Evolutionary conservation across 2,329 filamentous ascomycete species (phyloP).

Genomic region (Phialophora verrucosa): DNA sequence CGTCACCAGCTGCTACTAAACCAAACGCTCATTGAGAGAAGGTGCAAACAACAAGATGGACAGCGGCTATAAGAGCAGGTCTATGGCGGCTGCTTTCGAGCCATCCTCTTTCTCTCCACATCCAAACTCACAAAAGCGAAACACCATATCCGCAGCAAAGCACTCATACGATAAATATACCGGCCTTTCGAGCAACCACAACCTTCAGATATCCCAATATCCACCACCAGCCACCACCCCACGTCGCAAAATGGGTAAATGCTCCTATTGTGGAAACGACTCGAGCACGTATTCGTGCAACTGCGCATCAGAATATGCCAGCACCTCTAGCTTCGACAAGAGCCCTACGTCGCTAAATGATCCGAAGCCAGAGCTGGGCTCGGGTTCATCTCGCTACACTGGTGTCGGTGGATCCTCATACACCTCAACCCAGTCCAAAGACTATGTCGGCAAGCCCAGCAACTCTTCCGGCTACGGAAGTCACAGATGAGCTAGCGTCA

Average conservation of each 20-base stretch:
- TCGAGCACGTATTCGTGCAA: conserved; percentile 11
- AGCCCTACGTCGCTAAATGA: conserved; percentile 14
- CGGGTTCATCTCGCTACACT: conserved; percentile 5
- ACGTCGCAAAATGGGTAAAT: conserved; percentile 14
- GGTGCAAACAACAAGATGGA: conserved; percentile 10
- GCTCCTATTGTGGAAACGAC: conserved; percentile 15
- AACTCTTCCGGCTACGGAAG: conserved; percentile 7
- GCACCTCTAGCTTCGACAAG: conserved; percentile 14
- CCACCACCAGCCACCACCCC: neutral
- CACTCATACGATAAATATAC: neutral
- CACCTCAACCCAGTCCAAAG: conserved; percentile 1
- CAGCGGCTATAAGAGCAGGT: conserved; percentile 3
- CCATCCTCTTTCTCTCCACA: conserved; percentile 1
- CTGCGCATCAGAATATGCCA: conserved; percentile 14
- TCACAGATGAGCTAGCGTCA: neutral
- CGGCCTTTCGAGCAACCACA: neutral
- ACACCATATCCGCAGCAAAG: conserved; percentile 1
- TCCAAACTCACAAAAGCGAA: neutral
- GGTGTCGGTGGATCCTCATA: neutral
- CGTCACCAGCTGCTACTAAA: neutral
- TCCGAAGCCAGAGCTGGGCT: conserved; percentile 17
- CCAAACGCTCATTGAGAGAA: conserved; percentile 4
- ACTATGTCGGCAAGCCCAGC: conserved; percentile 12
- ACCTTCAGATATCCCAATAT: neutral
- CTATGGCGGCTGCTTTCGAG: neutral